Percentiles rank a stretch among this genome's conserved stretches.
Conservation (phyloP, 441 rosid genomes). For the Gossypium trilobum region DNA sequence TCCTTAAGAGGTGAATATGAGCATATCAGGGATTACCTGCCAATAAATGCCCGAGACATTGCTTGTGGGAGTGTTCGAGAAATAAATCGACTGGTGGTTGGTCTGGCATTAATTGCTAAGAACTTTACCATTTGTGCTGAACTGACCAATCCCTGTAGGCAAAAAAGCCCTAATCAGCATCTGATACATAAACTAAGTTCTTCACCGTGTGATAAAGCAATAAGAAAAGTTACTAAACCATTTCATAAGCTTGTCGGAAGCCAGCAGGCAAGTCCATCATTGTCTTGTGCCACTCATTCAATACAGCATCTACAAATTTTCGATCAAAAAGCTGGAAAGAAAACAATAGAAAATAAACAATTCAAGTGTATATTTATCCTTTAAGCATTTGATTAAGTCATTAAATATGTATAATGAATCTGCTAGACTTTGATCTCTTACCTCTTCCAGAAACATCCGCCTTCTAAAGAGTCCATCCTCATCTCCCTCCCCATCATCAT, state of each 20-base stretch:
- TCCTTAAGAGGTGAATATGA: background rate
- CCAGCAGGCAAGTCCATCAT: constrained; percentile 96
- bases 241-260: constrained; percentile 90
- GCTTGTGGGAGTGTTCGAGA: constrained; percentile 79
- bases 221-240: constrained; percentile 38
- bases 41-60: constrained; percentile 81
- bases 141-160: constrained; percentile 83
- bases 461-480: constrained; percentile 87
- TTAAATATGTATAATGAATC: background rate
- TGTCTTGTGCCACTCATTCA: constrained; percentile 94
- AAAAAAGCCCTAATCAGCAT: constrained; percentile 23
- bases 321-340: constrained; percentile 68
- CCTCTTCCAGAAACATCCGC: constrained; percentile 80
- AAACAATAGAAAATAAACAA: constrained; percentile 12
- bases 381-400: background rate
- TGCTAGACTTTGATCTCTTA: constrained; percentile 20
- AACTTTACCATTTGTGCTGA: constrained; percentile 89
- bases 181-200: constrained; percentile 10
- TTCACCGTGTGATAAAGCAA: constrained; percentile 9
- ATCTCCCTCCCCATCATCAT: constrained; percentile 79
- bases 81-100: constrained; percentile 68
- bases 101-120: constrained; percentile 86
- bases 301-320: constrained; percentile 83
- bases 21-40: constrained; percentile 50
- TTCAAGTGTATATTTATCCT: background rate